A percentile compares a stretch with the other conserved stretches of the same genome.
Conservation (phyloP, 2,329 filamentous ascomycete species). For the Madurella mycetomatis region DNA sequence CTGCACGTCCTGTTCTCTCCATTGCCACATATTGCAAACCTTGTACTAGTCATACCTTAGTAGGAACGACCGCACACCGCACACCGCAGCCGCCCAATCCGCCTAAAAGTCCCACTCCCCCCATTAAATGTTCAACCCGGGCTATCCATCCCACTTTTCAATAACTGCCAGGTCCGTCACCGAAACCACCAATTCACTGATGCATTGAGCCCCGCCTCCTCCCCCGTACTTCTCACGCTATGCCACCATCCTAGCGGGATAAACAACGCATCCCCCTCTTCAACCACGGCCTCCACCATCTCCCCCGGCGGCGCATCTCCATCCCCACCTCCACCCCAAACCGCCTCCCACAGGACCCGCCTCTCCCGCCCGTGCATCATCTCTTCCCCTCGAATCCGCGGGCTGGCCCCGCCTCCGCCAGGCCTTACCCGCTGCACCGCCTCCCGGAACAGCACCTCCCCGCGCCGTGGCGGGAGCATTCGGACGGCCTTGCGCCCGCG, state of each 20-base stretch:
- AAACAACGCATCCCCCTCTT: conserved; percentile 66
- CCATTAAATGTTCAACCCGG: too few relatives aligned
- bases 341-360: conserved; percentile 56
- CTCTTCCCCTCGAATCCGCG: conserved; percentile 66
- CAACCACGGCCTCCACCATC: conserved; percentile 52
- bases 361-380: conserved; percentile 87
- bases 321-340: conserved; percentile 56
- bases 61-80: too few relatives aligned
- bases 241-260: conserved; percentile 88
- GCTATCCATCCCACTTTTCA: not conserved
- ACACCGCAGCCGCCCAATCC: too few relatives aligned
- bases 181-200: conserved; percentile 78
- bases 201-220: conserved; percentile 33
- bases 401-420: conserved; percentile 32
- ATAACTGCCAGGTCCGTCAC: conserved; percentile 33
- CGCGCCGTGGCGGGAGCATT: conserved; percentile 61
- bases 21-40: too few relatives aligned
- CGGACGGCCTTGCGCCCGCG: conserved; percentile 67
- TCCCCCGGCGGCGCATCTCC: conserved; percentile 24
- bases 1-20: too few relatives aligned
- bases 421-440: conserved; percentile 40
- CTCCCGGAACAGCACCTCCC: conserved; percentile 57
- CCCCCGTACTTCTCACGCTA: conserved; percentile 63
- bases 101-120: too few relatives aligned
- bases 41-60: too few relatives aligned